Base-by-base conservation (phyloP, 164 flowering plant species). In the Santalum album region DNA sequence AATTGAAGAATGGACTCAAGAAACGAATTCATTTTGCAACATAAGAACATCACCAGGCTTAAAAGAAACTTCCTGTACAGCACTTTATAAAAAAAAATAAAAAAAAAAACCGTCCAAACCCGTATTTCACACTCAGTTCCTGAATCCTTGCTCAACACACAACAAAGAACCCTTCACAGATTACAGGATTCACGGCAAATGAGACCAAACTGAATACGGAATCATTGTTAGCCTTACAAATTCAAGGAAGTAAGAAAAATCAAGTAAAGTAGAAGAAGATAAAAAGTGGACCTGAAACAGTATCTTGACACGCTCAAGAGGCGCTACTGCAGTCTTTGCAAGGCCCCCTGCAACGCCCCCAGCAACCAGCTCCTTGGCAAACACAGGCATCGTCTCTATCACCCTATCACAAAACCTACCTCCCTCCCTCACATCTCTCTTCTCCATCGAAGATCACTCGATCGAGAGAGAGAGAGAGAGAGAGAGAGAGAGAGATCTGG, bases 221-320 rank as follows among this genome's bases (percentile, higher is more conserved):
- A n/a, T n/a, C n/a, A n/a, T n/a, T n/a, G n/a, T n/a, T n/a, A n/a
- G n/a, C n/a, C n/a, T n/a, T n/a, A n/a, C n/a, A n/a, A n/a, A n/a
- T 11, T 10, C 12, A 23, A 25, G 42, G 27, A 49, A 43, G 23
- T 1, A 24, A 40, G 29, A 55, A 18, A 38, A 15, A 38, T 29
- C 42, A 38, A 38, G 14, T 14, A n/a, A 46, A 46, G 23, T n/a
- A 46, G 25, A 46, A 19, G 50, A 46, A 9, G 49, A 46, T 12
- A 22, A 11, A 19, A 10, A 46, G 25, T 19, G 46, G 49, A 87
- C 99, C 96, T 94, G 99, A 55, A 94, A 87, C 69, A 94, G 68
- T 62, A 94, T 94, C 87, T 94, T 94, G 80, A 94, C 73, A 48
- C 97, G 88, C 62, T 94, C 99, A 36, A 94, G 95, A 0, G 99